phyloP scores from a whole-genome alignment of 441 rosid species.

The Brassica balearica region DNA sequence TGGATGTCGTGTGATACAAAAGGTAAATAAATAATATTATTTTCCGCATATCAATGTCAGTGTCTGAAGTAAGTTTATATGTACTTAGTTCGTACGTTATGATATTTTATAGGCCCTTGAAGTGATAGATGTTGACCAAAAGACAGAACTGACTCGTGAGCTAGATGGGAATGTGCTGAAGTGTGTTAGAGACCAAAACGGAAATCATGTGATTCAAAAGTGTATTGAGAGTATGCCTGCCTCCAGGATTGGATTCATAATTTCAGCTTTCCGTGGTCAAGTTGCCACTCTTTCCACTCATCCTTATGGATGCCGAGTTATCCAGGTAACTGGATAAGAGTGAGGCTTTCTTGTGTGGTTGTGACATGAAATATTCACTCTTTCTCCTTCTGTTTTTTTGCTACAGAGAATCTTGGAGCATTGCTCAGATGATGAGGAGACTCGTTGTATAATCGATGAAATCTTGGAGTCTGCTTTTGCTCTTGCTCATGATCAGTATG shows the following conservation, averaged over 20 bases:
- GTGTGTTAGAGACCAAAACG: conserved; percentile 98
- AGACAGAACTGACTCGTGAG: conserved; percentile 74
- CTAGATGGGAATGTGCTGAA: conserved; percentile 92
- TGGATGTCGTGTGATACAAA: conserved; percentile 84
- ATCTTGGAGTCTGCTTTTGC: conserved; percentile 78
- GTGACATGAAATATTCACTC: conserved; percentile 19
- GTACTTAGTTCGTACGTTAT: conserved; percentile 14
- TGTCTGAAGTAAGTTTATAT: conserved; percentile 2
- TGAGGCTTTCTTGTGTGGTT: neutral
- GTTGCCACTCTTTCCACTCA: conserved; percentile 88
- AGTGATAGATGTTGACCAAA: conserved; percentile 94
- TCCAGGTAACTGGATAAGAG: conserved; percentile 68
- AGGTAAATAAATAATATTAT: conserved; percentile 49
- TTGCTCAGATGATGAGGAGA: conserved; percentile 77
- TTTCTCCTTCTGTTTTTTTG: conserved; percentile 40
- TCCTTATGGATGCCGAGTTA: conserved; percentile 99
- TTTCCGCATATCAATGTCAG: conserved; percentile 10
- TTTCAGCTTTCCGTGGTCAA: conserved; percentile 86
- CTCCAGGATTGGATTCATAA: conserved; percentile 76
- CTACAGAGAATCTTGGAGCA: conserved; percentile 95
- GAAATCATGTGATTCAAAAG: conserved; percentile 98
- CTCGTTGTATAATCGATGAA: conserved; percentile 89
- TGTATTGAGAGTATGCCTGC: conserved; percentile 87
- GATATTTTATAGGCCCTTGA: conserved; percentile 79
- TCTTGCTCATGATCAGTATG: conserved; percentile 99